These are phyloP conservation scores for Phoenix dactylifera DNA, from an alignment of 176 grass and related monocot genomes.

Conservation along the genomic window DNA sequence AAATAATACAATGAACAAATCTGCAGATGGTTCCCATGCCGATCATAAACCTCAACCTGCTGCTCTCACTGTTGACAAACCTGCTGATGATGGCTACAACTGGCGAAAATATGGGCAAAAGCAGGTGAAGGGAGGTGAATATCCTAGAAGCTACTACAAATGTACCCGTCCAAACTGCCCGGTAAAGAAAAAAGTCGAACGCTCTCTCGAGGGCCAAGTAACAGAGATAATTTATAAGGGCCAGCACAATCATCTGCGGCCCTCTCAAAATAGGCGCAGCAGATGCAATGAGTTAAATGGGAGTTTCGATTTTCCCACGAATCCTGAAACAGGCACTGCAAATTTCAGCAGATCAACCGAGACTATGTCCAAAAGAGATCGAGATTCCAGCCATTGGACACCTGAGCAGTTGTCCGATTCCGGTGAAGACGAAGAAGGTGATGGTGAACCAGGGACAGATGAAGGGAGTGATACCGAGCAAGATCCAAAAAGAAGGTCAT, in stretches of 20 bases:
- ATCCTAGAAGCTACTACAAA: slow-evolving; percentile 77
- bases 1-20: background rate
- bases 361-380: slow-evolving; percentile 11
- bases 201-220: slow-evolving; percentile 56
- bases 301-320: too few species aligned
- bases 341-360: slow-evolving; percentile 2
- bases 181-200: slow-evolving; percentile 76
- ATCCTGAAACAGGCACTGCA: too few species aligned
- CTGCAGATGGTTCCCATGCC: background rate
- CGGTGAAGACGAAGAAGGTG: background rate
- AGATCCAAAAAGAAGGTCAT: background rate
- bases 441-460: background rate
- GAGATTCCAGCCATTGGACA: too few species aligned
- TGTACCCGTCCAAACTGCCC: slow-evolving; percentile 54
- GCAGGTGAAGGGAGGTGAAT: slow-evolving; percentile 78
- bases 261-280: slow-evolving; percentile 3
- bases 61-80: slow-evolving; percentile 40
- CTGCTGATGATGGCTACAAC: slow-evolving; percentile 72
- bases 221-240: slow-evolving; percentile 86
- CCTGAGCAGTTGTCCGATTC: slow-evolving; percentile 7
- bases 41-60: background rate
- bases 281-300: background rate
- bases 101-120: slow-evolving; percentile 92
- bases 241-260: slow-evolving; percentile 44
- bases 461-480: background rate